Percentiles rank a stretch among this genome's conserved stretches.
phyloP scores from a whole-genome alignment of 257 asterid species.

The Solanum arcanum region DNA sequence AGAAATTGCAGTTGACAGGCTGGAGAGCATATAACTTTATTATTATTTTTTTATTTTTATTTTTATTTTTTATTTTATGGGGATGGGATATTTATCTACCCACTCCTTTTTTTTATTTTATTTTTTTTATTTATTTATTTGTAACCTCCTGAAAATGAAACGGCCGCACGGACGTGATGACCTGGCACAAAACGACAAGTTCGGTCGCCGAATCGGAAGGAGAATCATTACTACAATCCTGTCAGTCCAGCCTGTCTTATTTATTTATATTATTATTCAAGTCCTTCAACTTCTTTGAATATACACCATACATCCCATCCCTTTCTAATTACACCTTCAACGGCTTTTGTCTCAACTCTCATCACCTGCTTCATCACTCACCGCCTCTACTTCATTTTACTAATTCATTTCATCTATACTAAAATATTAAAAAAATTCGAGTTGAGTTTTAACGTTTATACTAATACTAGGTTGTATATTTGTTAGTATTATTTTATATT shows the following conservation, averaged over 20 bases:
- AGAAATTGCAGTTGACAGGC: slow-evolving; percentile 28
- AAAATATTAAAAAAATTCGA: background rate
- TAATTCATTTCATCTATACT: no score
- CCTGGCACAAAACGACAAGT: slow-evolving; percentile 72
- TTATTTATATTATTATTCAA: background rate
- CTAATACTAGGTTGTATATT: no score
- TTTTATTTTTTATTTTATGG: background rate
- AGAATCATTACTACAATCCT: slow-evolving; percentile 65
- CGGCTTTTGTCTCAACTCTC: slow-evolving; percentile 6
- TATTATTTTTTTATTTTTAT: no score
- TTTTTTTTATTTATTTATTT: no score
- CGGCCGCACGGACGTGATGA: slow-evolving; percentile 68
- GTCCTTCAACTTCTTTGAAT: background rate
- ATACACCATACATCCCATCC: background rate
- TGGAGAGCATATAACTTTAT: slow-evolving; percentile 43
- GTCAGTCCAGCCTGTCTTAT: slow-evolving; percentile 69
- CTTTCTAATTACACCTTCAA: background rate
- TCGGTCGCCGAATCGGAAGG: slow-evolving; percentile 78
- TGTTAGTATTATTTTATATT: no score
- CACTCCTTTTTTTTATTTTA: background rate
- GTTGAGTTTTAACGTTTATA: background rate
- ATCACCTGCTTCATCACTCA: slow-evolving; percentile 5
- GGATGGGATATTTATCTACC: slow-evolving; percentile 1
- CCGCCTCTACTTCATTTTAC: background rate
- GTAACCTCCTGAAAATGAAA: slow-evolving; percentile 12